A percentile compares a stretch with the other conserved stretches of the same genome.
Conservation (phyloP, 2,329 filamentous ascomycete genomes). For the Pezicula neosporulosa region DNA sequence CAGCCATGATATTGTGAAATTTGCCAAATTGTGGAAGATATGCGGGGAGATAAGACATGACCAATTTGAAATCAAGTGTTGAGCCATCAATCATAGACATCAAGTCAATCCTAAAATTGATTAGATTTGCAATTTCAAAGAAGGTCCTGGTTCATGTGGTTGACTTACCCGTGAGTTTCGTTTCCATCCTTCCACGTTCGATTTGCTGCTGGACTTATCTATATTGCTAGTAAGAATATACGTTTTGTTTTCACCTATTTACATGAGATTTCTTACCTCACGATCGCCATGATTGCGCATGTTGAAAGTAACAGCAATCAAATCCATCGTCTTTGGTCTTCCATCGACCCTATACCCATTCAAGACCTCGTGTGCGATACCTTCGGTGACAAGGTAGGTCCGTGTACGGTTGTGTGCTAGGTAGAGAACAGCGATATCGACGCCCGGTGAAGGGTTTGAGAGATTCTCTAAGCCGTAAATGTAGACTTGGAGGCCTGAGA, state of each 20-base stretch:
- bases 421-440: constrained; percentile 13
- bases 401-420: constrained; percentile 15
- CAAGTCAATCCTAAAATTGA: constrained; percentile 8
- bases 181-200: constrained; percentile 16
- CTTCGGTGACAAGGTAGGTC: constrained; percentile 15
- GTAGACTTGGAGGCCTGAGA: constrained; percentile 13
- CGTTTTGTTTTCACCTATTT: too few species aligned
- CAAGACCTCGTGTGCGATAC: constrained; percentile 16
- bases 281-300: constrained; percentile 18
- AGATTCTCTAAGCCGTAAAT: constrained; percentile 14
- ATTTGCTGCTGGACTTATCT: constrained; percentile 9
- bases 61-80: constrained; percentile 16
- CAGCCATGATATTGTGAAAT: constrained; percentile 13
- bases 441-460: neutral
- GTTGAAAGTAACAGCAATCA: constrained; percentile 16
- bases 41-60: constrained; percentile 11
- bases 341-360: constrained; percentile 12
- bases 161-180: constrained; percentile 13
- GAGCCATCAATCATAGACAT: constrained; percentile 12
- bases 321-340: constrained; percentile 7
- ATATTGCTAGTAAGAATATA: neutral
- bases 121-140: neutral
- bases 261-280: constrained; percentile 10
- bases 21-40: constrained; percentile 13
- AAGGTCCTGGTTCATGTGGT: neutral